Evolutionary conservation across 2,329 filamentous ascomycete species (phyloP).

Genomic region (Aspergillus glaucus): DNA sequence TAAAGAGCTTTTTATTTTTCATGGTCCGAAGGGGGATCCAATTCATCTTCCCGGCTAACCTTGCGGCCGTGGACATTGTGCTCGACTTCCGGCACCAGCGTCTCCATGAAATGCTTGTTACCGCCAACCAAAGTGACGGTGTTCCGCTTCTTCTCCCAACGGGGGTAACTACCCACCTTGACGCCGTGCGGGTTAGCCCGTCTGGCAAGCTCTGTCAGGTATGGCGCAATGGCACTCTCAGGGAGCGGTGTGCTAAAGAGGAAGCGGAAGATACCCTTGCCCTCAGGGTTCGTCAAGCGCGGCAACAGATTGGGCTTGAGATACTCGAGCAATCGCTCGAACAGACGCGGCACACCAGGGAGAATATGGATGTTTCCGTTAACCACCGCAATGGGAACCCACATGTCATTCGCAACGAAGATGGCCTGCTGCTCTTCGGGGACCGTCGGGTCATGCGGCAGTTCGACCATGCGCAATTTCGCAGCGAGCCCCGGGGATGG

Average conservation of each 20-base stretch:
- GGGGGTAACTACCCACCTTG: slow-evolving; percentile 92
- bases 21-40: slow-evolving; percentile 45
- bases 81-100: slow-evolving; percentile 70
- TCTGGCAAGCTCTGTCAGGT: slow-evolving; percentile 70
- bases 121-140: slow-evolving; percentile 81
- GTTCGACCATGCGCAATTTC: slow-evolving; percentile 81
- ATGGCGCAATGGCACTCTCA: slow-evolving; percentile 79
- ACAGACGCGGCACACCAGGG: slow-evolving; percentile 80
- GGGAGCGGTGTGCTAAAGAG: slow-evolving; percentile 80
- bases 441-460: slow-evolving; percentile 67
- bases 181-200: slow-evolving; percentile 69
- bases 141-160: slow-evolving; percentile 82
- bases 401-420: slow-evolving; percentile 73
- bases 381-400: slow-evolving; percentile 84
- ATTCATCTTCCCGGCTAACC: slow-evolving; percentile 65
- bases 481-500: slow-evolving; percentile 72
- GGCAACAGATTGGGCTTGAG: slow-evolving; percentile 65
- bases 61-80: slow-evolving; percentile 66
- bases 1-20: not conserved
- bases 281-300: slow-evolving; percentile 70
- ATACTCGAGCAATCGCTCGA: slow-evolving; percentile 70
- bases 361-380: slow-evolving; percentile 93
- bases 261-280: slow-evolving; percentile 71
- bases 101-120: slow-evolving; percentile 71
- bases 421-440: slow-evolving; percentile 65